Conservation (phyloP, 257 asterid species). For the Scutellaria minor region DNA sequence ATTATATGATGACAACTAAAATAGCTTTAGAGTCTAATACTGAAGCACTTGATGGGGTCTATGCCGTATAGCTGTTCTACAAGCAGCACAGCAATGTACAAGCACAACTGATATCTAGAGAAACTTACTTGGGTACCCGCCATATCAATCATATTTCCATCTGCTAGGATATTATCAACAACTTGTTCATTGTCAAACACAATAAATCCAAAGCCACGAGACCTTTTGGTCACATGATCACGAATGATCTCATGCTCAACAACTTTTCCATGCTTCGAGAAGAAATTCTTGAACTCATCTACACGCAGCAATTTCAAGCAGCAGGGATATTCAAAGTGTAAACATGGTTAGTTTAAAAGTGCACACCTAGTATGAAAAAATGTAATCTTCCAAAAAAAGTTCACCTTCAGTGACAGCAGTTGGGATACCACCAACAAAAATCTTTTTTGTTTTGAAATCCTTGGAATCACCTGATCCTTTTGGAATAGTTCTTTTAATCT, state of each 20-base stretch:
- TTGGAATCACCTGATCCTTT: conserved; percentile 87
- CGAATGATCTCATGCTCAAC: conserved; percentile 88
- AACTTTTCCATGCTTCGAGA: conserved; percentile 83
- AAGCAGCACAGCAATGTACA: conserved; percentile 31
- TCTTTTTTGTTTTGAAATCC: conserved; percentile 86
- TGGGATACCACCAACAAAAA: conserved; percentile 95
- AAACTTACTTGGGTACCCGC: conserved; percentile 78
- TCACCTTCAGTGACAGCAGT: conserved; percentile 81
- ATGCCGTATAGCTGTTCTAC: conserved; percentile 9
- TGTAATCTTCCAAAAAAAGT: background rate
- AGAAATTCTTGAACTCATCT: conserved; percentile 87
- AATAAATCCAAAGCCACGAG: conserved; percentile 96
- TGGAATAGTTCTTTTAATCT: conserved; percentile 92
- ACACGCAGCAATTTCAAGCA: conserved; percentile 9
- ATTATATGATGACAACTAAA: conserved; percentile 21
- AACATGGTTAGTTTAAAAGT: background rate
- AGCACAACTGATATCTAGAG: conserved; percentile 19
- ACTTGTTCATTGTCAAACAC: conserved; percentile 85
- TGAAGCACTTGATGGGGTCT: conserved; percentile 21
- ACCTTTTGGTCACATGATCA: conserved; percentile 84
- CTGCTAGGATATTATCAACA: conserved; percentile 71
- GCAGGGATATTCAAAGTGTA: background rate
- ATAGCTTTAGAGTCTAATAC: conserved; percentile 18
- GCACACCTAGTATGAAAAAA: background rate
- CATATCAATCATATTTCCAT: conserved; percentile 98